Conservation (phyloP, 257 asterid genomes). For the Solanum pimpinellifolium region DNA sequence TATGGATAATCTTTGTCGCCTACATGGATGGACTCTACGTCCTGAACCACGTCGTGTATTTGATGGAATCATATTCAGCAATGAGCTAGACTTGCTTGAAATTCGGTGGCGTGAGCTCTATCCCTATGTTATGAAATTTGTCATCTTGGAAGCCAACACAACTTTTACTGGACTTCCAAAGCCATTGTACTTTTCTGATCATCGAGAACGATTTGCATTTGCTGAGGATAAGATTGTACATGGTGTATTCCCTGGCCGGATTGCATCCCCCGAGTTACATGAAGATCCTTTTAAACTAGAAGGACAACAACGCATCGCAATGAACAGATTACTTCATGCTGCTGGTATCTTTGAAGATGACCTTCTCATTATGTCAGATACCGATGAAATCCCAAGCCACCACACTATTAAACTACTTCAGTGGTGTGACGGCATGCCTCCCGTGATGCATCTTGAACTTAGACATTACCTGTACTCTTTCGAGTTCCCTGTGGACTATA, state of each 20-base stretch:
- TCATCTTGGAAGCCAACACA: slow-evolving; percentile 80
- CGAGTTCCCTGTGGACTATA: slow-evolving; percentile 76
- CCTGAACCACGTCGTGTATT: slow-evolving; percentile 71
- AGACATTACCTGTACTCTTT: slow-evolving; percentile 68
- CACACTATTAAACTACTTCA: slow-evolving; percentile 70
- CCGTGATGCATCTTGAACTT: slow-evolving; percentile 61
- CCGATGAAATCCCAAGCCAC: slow-evolving; percentile 90
- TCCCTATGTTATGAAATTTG: slow-evolving; percentile 62
- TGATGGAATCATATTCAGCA: slow-evolving; percentile 78
- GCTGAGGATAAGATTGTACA: slow-evolving; percentile 56
- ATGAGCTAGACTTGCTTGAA: slow-evolving; percentile 83
- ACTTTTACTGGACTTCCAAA: slow-evolving; percentile 87
- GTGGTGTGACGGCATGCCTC: slow-evolving; percentile 90
- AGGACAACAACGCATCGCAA: slow-evolving; percentile 56
- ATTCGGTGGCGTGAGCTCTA: slow-evolving; percentile 77
- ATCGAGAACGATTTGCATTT: slow-evolving; percentile 51
- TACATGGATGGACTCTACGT: slow-evolving; percentile 80
- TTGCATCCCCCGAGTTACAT: slow-evolving; percentile 22
- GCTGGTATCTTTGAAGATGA: slow-evolving; percentile 68
- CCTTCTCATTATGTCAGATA: slow-evolving; percentile 74
- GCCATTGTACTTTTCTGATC: slow-evolving; percentile 51
- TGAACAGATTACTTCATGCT: slow-evolving; percentile 43
- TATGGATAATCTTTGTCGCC: slow-evolving; percentile 57
- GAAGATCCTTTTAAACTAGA: slow-evolving; percentile 73
- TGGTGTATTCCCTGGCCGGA: slow-evolving; percentile 46